A percentile compares a stretch with the other conserved stretches of the same genome.
Conservation (phyloP, 1,139 yeast species). For the Kodamaea plutei region DNA sequence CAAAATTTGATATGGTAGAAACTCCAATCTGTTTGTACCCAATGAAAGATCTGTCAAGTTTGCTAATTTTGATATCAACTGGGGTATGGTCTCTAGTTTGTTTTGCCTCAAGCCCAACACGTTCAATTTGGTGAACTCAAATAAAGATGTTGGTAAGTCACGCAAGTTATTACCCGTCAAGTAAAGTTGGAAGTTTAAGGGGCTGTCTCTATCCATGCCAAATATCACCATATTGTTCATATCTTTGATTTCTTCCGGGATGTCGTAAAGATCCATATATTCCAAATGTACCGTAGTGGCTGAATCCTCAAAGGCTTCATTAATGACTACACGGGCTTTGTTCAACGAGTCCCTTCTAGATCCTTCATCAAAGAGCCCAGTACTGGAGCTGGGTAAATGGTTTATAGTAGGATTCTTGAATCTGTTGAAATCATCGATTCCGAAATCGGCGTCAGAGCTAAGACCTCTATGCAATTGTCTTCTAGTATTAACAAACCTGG, state of each 20-base stretch:
- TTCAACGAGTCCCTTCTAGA: constrained; percentile 7
- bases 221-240: constrained; percentile 45
- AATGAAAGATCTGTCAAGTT: constrained; percentile 48
- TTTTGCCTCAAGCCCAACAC: constrained; percentile 55
- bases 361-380: constrained; percentile 10
- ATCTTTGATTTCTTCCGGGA: constrained; percentile 57
- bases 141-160: constrained; percentile 47
- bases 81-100: constrained; percentile 47
- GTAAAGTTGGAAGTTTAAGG: constrained; percentile 41
- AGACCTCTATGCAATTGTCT: constrained; percentile 8
- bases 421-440: constrained; percentile 43
- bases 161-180: constrained; percentile 49
- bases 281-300: constrained; percentile 40
- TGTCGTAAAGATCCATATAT: constrained; percentile 32
- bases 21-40: constrained; percentile 47
- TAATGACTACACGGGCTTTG: constrained; percentile 32
- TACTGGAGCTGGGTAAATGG: constrained; percentile 24
- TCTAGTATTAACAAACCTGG: constrained; percentile 8
- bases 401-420: constrained; percentile 28
- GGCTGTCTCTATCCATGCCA: constrained; percentile 26
- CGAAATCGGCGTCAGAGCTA: constrained; percentile 46
- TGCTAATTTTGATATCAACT: constrained; percentile 42
- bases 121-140: constrained; percentile 46
- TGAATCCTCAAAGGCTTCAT: constrained; percentile 39
- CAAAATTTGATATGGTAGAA: constrained; percentile 54